Conservation (phyloP, 2,329 filamentous ascomycete genomes). For the Trichoderma endophyticum region DNA sequence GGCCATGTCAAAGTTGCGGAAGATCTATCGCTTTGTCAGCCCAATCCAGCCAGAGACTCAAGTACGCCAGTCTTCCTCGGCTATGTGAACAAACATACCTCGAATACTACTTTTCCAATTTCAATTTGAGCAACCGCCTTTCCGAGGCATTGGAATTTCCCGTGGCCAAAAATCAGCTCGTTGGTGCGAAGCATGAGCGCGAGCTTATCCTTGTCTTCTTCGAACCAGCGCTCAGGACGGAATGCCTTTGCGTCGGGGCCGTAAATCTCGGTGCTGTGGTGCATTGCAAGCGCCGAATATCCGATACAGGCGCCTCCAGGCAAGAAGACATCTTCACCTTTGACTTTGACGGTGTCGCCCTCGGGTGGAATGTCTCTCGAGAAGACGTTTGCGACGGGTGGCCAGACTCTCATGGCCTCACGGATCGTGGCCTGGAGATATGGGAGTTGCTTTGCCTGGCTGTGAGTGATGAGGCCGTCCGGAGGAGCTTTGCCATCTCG, state of each 20-base stretch:
- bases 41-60: neutral
- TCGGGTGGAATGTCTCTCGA: conserved; percentile 24
- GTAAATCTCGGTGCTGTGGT: conserved; percentile 31
- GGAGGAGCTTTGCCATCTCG: conserved; percentile 34
- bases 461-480: conserved; percentile 40
- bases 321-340: conserved; percentile 38
- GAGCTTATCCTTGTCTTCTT: conserved; percentile 29
- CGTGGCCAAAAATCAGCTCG: conserved; percentile 39
- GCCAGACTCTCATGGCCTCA: conserved; percentile 37
- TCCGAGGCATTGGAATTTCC: conserved; percentile 39
- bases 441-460: conserved; percentile 38
- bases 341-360: conserved; percentile 29
- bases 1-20: conserved; percentile 31
- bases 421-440: conserved; percentile 47
- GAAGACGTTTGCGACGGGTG: conserved; percentile 29
- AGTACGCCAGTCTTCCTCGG: neutral
- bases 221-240: conserved; percentile 38
- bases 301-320: conserved; percentile 33
- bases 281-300: conserved; percentile 32
- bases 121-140: conserved; percentile 38
- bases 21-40: conserved; percentile 22
- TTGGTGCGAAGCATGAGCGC: conserved; percentile 33
- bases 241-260: conserved; percentile 35
- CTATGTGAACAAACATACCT: conserved; percentile 32
- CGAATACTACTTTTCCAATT: conserved; percentile 38